Percentiles rank a stretch among this genome's conserved stretches.
Conservation (phyloP, 768 basidiomycete genomes). For the Lactarius sp. region DNA sequence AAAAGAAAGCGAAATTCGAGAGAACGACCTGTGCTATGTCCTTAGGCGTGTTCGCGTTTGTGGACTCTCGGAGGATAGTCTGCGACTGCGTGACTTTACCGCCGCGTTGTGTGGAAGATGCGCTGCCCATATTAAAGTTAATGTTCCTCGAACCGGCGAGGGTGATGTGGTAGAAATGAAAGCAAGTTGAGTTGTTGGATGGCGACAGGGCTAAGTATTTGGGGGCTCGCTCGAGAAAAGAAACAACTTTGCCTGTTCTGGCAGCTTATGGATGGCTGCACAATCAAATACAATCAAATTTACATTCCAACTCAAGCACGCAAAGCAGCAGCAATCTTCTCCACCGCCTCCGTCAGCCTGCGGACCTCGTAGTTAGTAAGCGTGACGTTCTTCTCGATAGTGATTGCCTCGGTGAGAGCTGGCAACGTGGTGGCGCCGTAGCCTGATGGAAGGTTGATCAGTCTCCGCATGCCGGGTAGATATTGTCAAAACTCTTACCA, state of each 20-base stretch:
- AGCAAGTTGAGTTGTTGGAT: constrained; percentile 3
- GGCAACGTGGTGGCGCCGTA: constrained; percentile 86
- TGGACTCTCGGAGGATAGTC: constrained; percentile 1
- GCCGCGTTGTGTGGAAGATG: constrained; percentile 21
- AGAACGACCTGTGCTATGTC: constrained; percentile 16
- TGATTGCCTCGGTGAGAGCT: constrained; percentile 70
- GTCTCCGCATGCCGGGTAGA: not conserved
- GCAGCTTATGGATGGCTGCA: not conserved
- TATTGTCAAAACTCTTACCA: constrained; percentile 40
- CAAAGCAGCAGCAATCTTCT: constrained; percentile 35
- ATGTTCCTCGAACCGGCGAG: constrained; percentile 22
- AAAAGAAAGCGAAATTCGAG: not conserved
- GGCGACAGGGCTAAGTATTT: not conserved
- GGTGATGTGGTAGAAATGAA: constrained; percentile 15
- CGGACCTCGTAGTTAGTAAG: constrained; percentile 56
- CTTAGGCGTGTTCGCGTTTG: constrained; percentile 10
- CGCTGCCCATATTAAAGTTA: constrained; percentile 15
- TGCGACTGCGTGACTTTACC: constrained; percentile 11
- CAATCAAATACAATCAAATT: constrained; percentile 2
- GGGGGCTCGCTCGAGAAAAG: not conserved
- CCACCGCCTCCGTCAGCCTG: constrained; percentile 52
- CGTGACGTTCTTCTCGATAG: constrained; percentile 58
- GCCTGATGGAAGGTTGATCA: constrained; percentile 37
- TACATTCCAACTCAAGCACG: constrained; percentile 16
- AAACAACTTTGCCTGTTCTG: not conserved